Base-by-base conservation (phyloP, 2,329 filamentous ascomycete genomes). In the Sporothrix euskadiensis region DNA sequence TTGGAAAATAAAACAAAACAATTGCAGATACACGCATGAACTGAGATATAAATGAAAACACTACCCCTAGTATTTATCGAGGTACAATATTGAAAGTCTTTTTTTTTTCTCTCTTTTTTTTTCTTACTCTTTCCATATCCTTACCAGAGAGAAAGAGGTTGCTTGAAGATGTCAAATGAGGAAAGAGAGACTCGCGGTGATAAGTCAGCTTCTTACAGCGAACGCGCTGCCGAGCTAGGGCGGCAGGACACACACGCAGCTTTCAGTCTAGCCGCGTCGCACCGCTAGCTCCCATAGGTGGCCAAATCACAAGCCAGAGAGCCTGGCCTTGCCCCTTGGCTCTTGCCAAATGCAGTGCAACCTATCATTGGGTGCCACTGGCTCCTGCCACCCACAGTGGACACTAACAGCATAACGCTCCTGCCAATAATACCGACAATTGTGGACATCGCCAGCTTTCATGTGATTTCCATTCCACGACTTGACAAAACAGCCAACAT, bases 231-330 rank as follows among this genome's bases (percentile, higher is more conserved):
- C 44, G 44, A 12, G 44, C 44, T 44, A 10, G 59, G 16, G 39
- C n/a, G 10, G 35, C 35, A 41, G 59, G 61, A 47, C 39, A 44
- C 61, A 47, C 39, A 44, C 61, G 39, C 4, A 66, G 39, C 61
- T 66, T 35, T 44, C 61, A 66, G 30, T 66, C 61, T 30, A 66
- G 39, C 39, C 59, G 61, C 61, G 61, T 47, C 61, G 61, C 39
- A 30, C 39, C 35, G 59, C 59, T 47, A 66, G 35, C 35, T 22
- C 35, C 59, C 35, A 65, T 26, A 65, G 41, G 61, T 47, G 61
- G 39, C n/a, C 39, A 66, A 66, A 47, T 66, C 61, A 66, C 61
- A 66, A 66, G 61, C 61, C 61, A 49, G 14, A 19, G 44, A 49
- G 44, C 44, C 44, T 22, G 57, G 30, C 19, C 57, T 10, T 61